A percentile compares a stretch with the other conserved stretches of the same genome.
These are phyloP conservation scores for Polyporus arcularius DNA, from an alignment of 768 basidiomycete species.

Conservation along the genomic window DNA sequence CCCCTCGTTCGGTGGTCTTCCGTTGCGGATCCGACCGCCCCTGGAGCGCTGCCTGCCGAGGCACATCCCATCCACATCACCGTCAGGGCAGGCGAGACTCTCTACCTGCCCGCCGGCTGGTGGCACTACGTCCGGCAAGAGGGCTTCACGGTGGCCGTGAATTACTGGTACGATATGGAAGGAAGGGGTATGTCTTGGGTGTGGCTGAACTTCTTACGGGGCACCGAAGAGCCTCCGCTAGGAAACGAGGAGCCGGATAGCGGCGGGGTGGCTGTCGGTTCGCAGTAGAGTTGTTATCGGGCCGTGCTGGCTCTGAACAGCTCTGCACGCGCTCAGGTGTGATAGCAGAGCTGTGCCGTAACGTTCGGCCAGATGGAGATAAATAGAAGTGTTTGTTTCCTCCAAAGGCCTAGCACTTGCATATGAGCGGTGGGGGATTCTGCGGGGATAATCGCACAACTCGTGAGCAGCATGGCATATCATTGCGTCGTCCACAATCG, in stretches of 20 bases:
- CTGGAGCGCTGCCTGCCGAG: constrained; percentile 46
- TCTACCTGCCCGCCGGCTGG: constrained; percentile 94
- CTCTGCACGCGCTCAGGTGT: no score
- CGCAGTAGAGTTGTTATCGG: no score
- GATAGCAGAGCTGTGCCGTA: background rate
- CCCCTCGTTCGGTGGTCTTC: constrained; percentile 82
- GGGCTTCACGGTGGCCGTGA: constrained; percentile 64
- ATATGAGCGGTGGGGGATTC: background rate
- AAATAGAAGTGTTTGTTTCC: no score
- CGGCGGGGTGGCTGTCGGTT: background rate
- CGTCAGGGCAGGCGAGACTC: constrained; percentile 69
- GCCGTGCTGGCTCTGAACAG: no score
- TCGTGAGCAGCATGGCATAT: no score
- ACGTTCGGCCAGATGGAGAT: no score
- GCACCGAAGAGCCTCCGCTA: constrained; percentile 37
- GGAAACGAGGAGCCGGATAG: constrained; percentile 36
- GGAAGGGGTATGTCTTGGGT: constrained; percentile 73
- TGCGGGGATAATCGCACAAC: no score
- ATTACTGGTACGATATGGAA: constrained; percentile 91
- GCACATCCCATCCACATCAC: constrained; percentile 69
- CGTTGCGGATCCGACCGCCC: constrained; percentile 55
- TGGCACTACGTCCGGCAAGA: constrained; percentile 88
- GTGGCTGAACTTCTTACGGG: constrained; percentile 58
- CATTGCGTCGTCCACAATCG: no score
- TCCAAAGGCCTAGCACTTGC: background rate